These are phyloP conservation scores for Alternaria arbusti DNA, from an alignment of 2,329 filamentous ascomycete genomes.

Conservation along the genomic window DNA sequence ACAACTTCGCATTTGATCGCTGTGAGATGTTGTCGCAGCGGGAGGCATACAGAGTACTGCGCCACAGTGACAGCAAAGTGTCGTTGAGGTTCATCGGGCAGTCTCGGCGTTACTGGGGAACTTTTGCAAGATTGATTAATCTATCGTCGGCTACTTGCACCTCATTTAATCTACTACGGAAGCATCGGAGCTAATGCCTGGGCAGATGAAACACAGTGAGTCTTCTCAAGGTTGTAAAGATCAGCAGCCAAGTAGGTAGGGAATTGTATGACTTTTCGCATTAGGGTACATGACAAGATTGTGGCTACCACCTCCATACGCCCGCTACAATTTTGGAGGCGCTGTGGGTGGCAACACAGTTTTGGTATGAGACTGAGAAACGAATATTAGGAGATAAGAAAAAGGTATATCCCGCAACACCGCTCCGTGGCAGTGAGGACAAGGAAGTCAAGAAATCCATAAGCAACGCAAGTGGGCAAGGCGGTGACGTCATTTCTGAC, in stretches of 20 bases:
- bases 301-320: too few species aligned
- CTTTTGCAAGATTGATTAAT: background rate
- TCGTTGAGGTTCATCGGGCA: background rate
- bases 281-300: background rate
- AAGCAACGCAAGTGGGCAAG: too few species aligned
- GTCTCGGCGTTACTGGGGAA: background rate
- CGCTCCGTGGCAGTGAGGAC: too few species aligned
- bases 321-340: too few species aligned
- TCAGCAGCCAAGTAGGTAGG: background rate
- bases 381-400: too few species aligned
- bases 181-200: background rate
- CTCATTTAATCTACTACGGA: background rate
- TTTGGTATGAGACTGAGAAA: background rate
- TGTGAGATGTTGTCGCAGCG: background rate
- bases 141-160: background rate
- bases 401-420: too few species aligned
- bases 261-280: background rate
- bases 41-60: background rate
- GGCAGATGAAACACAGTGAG: background rate
- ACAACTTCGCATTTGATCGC: background rate
- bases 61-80: background rate
- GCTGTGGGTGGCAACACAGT: background rate
- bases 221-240: background rate
- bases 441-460: too few species aligned
- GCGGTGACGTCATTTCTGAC: background rate